phyloP scores from a whole-genome alignment of 1,139 yeast species.

The Geotrichum reessii region DNA sequence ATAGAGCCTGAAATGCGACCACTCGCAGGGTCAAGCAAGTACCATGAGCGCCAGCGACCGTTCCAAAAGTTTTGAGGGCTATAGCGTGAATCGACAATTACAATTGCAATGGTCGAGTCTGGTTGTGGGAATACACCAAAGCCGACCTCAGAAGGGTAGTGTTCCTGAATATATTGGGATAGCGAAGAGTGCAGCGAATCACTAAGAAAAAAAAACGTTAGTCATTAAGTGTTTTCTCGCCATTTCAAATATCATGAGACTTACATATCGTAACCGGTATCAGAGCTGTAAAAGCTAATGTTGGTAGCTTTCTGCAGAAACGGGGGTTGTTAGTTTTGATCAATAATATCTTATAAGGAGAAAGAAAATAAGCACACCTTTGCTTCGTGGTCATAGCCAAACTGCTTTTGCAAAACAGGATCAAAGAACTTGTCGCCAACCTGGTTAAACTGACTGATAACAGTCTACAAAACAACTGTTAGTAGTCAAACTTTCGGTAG shows the following conservation, averaged over 20 bases:
- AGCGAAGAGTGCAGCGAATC: slow-evolving; percentile 31
- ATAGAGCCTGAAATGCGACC: slow-evolving; percentile 49
- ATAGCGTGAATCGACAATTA: slow-evolving; percentile 66
- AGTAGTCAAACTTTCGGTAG: background rate
- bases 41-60: slow-evolving; percentile 81
- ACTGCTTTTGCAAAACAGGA: slow-evolving; percentile 44
- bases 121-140: slow-evolving; percentile 50
- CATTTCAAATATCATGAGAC: slow-evolving; percentile 10
- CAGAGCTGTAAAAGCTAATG: slow-evolving; percentile 12
- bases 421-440: slow-evolving; percentile 44
- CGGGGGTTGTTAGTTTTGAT: background rate
- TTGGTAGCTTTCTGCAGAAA: slow-evolving; percentile 18
- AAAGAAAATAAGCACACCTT: slow-evolving; percentile 21
- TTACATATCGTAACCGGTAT: slow-evolving; percentile 17
- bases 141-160: slow-evolving; percentile 44
- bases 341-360: too few relatives aligned
- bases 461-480: slow-evolving; percentile 26
- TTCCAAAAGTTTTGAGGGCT: slow-evolving; percentile 80
- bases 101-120: slow-evolving; percentile 44
- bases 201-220: slow-evolving; percentile 14
- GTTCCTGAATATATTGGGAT: slow-evolving; percentile 39
- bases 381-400: slow-evolving; percentile 56
- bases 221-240: slow-evolving; percentile 15
- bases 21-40: slow-evolving; percentile 38
- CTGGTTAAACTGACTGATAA: slow-evolving; percentile 46